Evolutionary conservation across 768 basidiomycete genomes (phyloP), one percentile per base, ranked within the genome.

Genomic region (Tubosaeta sp.): DNA sequence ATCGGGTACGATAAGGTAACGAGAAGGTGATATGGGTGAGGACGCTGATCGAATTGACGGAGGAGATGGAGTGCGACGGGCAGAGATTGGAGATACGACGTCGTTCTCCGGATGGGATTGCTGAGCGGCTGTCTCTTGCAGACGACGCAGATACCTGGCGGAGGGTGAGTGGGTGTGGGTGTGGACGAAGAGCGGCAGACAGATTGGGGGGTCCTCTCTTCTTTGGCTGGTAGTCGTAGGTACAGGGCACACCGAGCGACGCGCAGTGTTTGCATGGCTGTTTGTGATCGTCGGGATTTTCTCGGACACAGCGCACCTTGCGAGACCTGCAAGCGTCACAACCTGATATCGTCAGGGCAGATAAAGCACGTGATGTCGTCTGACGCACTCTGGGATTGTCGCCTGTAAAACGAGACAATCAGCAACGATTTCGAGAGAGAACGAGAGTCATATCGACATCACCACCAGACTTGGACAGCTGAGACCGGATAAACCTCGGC

Each of bases 171-270:
- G 18, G 7, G 21, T 1, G 22, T 4, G 19, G 4, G 12, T 3
- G 25, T 34, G 38, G 27, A 30, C 31, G 18, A 21, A 24, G 40
- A 48, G 38, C 9, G 25, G 64, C 83, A 69, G 69, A 94, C 88
- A 93, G 75, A 68, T 94, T 94, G 2, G 92, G 93, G 3, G 93
- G 93, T 0, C 93, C 93, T 49, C 93, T 76, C 69, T 94, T 94
- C 76, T 93, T 93, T 18, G 93, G 93, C 65, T 90, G 87, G 66
- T 94, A 94, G 63, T 91, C 87, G 59, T 94, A 95, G 1, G 88
- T 92, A 67, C 93, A 94, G 6, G 83, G 79, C 44, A 93, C 87
- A 18, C 83, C 86, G 44, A 94, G 81, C 1, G 86, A 78, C 58
- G 86, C 75, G 66, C 90, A 94, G 64, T 93, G 90, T 65, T 89